A percentile compares a stretch with the other conserved stretches of the same genome.
Conservation (phyloP, 306 rosid genomes). For the Malus fusca region DNA sequence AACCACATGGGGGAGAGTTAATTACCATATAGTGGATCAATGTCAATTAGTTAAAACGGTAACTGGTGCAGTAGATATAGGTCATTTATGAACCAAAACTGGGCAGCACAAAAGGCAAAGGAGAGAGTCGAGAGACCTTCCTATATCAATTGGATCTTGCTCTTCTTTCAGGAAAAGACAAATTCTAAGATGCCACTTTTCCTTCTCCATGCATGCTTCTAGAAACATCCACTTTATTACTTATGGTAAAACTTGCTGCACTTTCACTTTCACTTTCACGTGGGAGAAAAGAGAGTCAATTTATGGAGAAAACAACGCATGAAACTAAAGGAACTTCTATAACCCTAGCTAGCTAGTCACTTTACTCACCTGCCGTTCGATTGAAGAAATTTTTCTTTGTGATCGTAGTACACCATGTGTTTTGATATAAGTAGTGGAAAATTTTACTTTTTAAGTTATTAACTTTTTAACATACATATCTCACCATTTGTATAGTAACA, state of each 20-base stretch:
- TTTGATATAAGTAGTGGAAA: too few relatives aligned
- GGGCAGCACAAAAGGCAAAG: constrained; percentile 50
- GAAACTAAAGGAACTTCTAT: constrained; percentile 53
- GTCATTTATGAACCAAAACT: constrained; percentile 27
- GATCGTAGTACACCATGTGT: too few relatives aligned
- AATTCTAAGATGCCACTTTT: constrained; percentile 68
- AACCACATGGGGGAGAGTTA: constrained; percentile 30
- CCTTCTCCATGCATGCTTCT: constrained; percentile 36
- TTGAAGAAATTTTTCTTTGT: background rate
- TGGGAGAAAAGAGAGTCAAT: constrained; percentile 36
- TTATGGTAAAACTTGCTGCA: constrained; percentile 35
- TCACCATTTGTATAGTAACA: too few relatives aligned
- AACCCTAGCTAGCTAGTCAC: constrained; percentile 2
- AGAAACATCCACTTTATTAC: constrained; percentile 34
- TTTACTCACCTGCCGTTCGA: background rate
- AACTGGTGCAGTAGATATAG: constrained; percentile 21
- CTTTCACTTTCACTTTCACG: constrained; percentile 50
- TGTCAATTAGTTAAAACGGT: constrained; percentile 21
- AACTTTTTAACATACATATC: too few relatives aligned
- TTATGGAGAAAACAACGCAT: constrained; percentile 60
- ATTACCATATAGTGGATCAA: background rate
- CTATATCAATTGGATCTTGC: constrained; percentile 36
- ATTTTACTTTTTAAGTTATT: too few relatives aligned
- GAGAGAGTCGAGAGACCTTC: constrained; percentile 17
- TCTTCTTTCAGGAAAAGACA: constrained; percentile 63